Evolutionary conservation across 768 basidiomycete genomes (phyloP).

Genomic region (Leccinum disarticulatum): DNA sequence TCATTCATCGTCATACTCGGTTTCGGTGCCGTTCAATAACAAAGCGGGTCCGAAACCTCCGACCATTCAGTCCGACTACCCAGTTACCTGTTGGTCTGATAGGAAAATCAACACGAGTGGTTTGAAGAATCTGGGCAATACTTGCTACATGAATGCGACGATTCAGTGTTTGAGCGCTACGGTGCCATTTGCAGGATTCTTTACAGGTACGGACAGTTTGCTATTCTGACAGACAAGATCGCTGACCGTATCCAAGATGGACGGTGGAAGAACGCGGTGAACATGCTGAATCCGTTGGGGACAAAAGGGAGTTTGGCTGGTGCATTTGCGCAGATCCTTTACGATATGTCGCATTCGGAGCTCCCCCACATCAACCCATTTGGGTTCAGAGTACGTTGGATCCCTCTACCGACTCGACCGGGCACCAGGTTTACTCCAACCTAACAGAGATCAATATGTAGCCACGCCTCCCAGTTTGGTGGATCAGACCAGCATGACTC

Average conservation of each 20-base stretch:
- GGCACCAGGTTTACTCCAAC: conserved; percentile 22
- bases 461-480: conserved; percentile 67
- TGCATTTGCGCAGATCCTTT: conserved; percentile 81
- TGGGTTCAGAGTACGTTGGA: conserved; percentile 72
- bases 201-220: conserved; percentile 59
- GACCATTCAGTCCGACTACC: conserved; percentile 72
- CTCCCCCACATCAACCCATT: conserved; percentile 80
- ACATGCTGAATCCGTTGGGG: conserved; percentile 82
- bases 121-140: conserved; percentile 93
- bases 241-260: conserved; percentile 49
- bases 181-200: conserved; percentile 89
- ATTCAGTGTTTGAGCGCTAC: conserved; percentile 96
- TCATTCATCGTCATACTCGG: conserved; percentile 37
- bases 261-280: conserved; percentile 80
- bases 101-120: conserved; percentile 78
- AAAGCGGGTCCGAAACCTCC: conserved; percentile 55
- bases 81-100: conserved; percentile 83
- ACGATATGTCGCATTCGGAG: conserved; percentile 86
- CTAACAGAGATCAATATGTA: conserved; percentile 56
- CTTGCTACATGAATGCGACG: conserved; percentile 99
- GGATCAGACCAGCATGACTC: conserved; percentile 95
- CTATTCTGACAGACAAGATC: not conserved
- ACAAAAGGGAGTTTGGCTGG: conserved; percentile 80
- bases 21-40: conserved; percentile 20
- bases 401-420: conserved; percentile 20